Percentiles rank a stretch among this genome's conserved stretches.
Conservation (phyloP, 1,139 yeast species). For the Pneumocystis oryctolagi region DNA sequence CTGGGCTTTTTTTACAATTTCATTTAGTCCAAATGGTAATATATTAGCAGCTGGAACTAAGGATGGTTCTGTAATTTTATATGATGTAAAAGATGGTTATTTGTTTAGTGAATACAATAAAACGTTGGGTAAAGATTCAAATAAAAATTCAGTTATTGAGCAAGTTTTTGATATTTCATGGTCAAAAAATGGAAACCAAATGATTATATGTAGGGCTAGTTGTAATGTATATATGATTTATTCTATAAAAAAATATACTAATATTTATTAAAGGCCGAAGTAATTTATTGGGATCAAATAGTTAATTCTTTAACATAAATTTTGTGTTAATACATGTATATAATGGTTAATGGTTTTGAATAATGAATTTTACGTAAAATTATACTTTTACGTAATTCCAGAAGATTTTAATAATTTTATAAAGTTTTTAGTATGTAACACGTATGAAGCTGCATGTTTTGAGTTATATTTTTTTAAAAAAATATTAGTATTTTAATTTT, state of each 20-base stretch:
- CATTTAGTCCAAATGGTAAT: slow-evolving; percentile 3
- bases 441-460: too few relatives aligned
- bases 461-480: background rate
- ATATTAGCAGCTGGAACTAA: slow-evolving; percentile 1
- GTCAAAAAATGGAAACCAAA: background rate
- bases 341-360: background rate
- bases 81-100: background rate
- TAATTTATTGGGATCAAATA: background rate
- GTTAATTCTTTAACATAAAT: background rate
- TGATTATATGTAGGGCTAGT: background rate
- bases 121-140: background rate
- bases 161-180: background rate
- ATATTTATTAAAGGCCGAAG: background rate
- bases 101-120: background rate
- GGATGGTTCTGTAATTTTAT: slow-evolving; percentile 1
- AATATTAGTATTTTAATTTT: background rate
- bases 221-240: background rate
- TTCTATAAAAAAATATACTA: background rate
- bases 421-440: too few relatives aligned
- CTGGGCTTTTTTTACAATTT: slow-evolving; percentile 2
- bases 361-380: background rate
- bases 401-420: background rate
- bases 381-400: background rate
- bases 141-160: background rate
- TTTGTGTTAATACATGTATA: background rate